Conservation (phyloP, 192 early-diverging fungal species). For the Coemansia sp. region DNA sequence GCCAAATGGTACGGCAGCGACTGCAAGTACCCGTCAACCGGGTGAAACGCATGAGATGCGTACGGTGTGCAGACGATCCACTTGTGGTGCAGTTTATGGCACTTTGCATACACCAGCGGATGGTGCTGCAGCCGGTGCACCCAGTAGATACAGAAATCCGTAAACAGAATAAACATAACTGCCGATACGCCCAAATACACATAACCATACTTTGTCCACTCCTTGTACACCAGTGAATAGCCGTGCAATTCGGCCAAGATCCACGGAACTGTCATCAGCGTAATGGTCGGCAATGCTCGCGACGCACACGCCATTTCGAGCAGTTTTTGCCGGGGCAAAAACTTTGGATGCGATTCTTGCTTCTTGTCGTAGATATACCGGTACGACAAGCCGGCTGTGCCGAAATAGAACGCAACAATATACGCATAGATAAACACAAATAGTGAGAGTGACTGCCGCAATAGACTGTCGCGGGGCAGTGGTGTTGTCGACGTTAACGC, state of each 20-base stretch:
- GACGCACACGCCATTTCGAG: conserved; percentile 81
- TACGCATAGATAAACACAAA: conserved; percentile 71
- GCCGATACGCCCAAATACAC: conserved; percentile 68
- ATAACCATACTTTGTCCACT: conserved; percentile 69
- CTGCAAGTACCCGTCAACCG: conserved; percentile 90
- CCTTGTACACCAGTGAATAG: conserved; percentile 81
- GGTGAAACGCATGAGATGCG: conserved; percentile 94
- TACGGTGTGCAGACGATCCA: conserved; percentile 94
- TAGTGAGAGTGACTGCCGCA: conserved; percentile 74
- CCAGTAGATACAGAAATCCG: conserved; percentile 96
- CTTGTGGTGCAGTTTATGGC: conserved; percentile 89
- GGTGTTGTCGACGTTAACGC: conserved; percentile 45
- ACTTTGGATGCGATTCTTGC: conserved; percentile 91
- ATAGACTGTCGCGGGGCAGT: conserved; percentile 60
- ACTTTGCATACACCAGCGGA: conserved; percentile 79
- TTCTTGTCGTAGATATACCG: conserved; percentile 83
- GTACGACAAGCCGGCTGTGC: conserved; percentile 75
- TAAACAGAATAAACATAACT: conserved; percentile 81
- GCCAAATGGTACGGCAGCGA: conserved; percentile 92
- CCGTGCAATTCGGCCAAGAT: conserved; percentile 87
- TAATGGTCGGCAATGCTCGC: conserved; percentile 77
- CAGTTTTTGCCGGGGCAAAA: conserved; percentile 83
- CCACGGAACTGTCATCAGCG: conserved; percentile 85
- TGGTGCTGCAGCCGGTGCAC: conserved; percentile 91
- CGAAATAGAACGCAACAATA: conserved; percentile 78